These are phyloP conservation scores for Fusarium beomiforme DNA, from an alignment of 2,329 filamentous ascomycete genomes.

Conservation along the genomic window DNA sequence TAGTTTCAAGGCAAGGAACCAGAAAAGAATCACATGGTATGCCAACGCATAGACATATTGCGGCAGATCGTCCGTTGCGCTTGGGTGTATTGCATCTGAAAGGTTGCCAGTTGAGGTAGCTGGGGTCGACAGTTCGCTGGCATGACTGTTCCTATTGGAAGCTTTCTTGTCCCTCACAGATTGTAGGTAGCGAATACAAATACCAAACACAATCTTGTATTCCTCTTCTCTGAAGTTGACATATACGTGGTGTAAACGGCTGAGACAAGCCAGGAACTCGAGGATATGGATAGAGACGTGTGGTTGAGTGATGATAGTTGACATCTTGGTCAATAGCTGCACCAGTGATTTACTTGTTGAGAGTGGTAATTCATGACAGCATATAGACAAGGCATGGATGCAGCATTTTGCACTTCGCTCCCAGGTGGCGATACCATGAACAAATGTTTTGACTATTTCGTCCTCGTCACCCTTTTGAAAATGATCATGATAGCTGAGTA, in stretches of 20 bases:
- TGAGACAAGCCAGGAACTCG: constrained; percentile 91
- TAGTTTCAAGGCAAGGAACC: constrained; percentile 91
- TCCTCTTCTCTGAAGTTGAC: constrained; percentile 92
- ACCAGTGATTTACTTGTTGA: constrained; percentile 88
- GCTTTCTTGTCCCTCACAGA: constrained; percentile 78
- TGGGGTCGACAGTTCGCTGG: constrained; percentile 54
- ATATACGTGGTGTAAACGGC: constrained; percentile 84
- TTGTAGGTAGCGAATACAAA: constrained; percentile 93
- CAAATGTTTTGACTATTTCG: constrained; percentile 86
- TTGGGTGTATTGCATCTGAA: constrained; percentile 38
- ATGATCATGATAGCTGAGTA: constrained; percentile 88
- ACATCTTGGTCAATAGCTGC: constrained; percentile 90
- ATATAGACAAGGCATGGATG: constrained; percentile 93
- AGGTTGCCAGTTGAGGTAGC: constrained; percentile 26
- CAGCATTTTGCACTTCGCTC: constrained; percentile 91
- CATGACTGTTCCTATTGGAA: constrained; percentile 56
- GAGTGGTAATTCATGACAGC: constrained; percentile 91
- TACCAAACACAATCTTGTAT: constrained; percentile 92
- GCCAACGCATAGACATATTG: constrained; percentile 94
- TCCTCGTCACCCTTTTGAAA: constrained; percentile 89
- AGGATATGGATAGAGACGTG: constrained; percentile 93
- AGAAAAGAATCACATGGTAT: constrained; percentile 95
- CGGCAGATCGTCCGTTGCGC: constrained; percentile 76
- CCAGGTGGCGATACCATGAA: constrained; percentile 83
- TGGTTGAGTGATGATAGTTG: constrained; percentile 93